A percentile compares a stretch with the other conserved stretches of the same genome.
Evolutionary conservation across 805 yeast species (phyloP).

Genomic region (Zygosaccharomyces bisporus): DNA sequence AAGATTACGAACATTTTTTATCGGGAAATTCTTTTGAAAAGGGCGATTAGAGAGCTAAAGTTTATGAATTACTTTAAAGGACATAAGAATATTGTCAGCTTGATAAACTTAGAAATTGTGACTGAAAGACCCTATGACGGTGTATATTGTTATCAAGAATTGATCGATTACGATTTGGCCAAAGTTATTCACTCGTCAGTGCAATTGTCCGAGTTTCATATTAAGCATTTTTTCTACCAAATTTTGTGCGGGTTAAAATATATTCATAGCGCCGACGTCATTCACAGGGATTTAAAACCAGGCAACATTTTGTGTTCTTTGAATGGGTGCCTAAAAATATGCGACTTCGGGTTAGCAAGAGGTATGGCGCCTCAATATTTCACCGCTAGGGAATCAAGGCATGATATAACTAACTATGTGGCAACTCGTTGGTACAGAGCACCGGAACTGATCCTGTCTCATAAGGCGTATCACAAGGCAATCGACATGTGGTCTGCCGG

Average conservation of each 20-base stretch:
- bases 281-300: constrained; percentile 90
- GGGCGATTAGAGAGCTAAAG: constrained; percentile 82
- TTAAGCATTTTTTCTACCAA: constrained; percentile 73
- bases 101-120: constrained; percentile 72
- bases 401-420: constrained; percentile 73
- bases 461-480: constrained; percentile 55
- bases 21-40: constrained; percentile 60
- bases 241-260: constrained; percentile 82
- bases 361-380: constrained; percentile 48
- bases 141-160: constrained; percentile 82
- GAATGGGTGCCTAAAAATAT: constrained; percentile 74
- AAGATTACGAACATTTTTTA: constrained; percentile 69
- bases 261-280: constrained; percentile 87
- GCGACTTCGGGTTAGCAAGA: constrained; percentile 92
- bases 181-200: constrained; percentile 73
- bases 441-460: constrained; percentile 75
- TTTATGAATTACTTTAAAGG: constrained; percentile 81
- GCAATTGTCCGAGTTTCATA: constrained; percentile 80
- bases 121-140: constrained; percentile 71
- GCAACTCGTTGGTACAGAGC: constrained; percentile 97
- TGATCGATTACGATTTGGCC: constrained; percentile 77
- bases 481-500: constrained; percentile 95
- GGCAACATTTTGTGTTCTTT: constrained; percentile 77
- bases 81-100: constrained; percentile 72
- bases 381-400: constrained; percentile 12